These are phyloP conservation scores for Cercophora newfieldiana DNA, from an alignment of 495 filamentous ascomycete species.

Conservation along the genomic window DNA sequence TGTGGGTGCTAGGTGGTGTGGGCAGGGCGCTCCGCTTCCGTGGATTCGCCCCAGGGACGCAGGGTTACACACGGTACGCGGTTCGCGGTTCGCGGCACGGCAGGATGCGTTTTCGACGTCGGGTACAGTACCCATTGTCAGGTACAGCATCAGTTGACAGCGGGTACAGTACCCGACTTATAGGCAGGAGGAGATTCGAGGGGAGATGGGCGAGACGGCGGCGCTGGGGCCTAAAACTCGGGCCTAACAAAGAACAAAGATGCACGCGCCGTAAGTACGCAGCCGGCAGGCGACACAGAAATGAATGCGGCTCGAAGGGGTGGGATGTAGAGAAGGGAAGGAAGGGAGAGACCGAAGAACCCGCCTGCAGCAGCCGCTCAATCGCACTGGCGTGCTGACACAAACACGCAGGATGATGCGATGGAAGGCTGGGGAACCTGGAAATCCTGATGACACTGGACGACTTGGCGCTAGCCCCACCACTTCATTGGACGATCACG, in stretches of 20 bases:
- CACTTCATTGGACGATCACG: too few species aligned
- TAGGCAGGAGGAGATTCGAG: too few species aligned
- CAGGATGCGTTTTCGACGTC: too few species aligned
- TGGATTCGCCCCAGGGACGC: too few species aligned
- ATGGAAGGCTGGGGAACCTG: constrained; percentile 37
- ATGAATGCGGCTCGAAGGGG: not conserved
- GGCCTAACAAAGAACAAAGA: not conserved
- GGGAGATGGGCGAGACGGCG: not conserved
- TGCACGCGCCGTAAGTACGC: not conserved
- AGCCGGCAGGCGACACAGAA: not conserved
- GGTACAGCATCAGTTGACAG: too few species aligned
- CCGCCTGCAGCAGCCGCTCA: not conserved
- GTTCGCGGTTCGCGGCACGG: too few species aligned
- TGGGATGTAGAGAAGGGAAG: not conserved
- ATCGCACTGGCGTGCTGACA: constrained; percentile 27
- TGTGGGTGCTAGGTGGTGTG: too few species aligned
- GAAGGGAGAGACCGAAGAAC: not conserved
- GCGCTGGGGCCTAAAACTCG: not conserved
- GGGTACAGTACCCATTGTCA: too few species aligned
- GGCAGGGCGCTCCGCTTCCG: too few species aligned
- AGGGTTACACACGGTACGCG: too few species aligned
- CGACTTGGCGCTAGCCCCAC: too few species aligned
- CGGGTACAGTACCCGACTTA: too few species aligned
- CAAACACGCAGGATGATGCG: constrained; percentile 24
- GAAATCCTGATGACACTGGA: constrained; percentile 35